Percentiles rank a stretch among this genome's conserved stretches.
These are phyloP conservation scores for Lecanoromycetidae sp. DNA, from an alignment of 2,329 filamentous ascomycete species.

Conservation along the genomic window DNA sequence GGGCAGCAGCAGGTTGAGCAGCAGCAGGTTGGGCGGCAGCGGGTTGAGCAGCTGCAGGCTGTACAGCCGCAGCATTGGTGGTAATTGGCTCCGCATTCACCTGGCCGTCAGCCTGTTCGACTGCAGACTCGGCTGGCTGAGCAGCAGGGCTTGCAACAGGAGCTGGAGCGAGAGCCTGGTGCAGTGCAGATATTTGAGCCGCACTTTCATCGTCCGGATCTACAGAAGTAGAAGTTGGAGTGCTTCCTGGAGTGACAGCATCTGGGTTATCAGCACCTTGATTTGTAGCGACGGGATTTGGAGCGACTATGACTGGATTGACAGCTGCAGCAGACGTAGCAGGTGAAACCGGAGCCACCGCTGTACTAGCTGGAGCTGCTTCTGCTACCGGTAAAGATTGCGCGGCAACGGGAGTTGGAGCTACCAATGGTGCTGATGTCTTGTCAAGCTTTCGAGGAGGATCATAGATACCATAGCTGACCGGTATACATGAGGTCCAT, in stretches of 20 bases:
- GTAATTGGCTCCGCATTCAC: neutral
- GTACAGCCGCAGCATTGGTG: neutral
- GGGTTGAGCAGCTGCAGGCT: neutral
- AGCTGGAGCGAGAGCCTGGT: neutral
- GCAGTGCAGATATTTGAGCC: no score
- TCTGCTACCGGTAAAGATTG: neutral
- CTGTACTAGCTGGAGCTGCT: neutral
- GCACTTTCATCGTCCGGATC: no score
- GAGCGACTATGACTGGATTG: no score
- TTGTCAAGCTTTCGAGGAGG: neutral
- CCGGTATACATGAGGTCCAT: conserved; percentile 1
- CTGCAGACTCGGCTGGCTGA: neutral
- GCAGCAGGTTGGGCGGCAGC: neutral
- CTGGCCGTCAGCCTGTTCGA: neutral
- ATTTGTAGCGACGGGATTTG: no score
- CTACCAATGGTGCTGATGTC: neutral
- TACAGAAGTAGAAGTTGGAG: no score
- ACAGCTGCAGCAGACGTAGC: neutral
- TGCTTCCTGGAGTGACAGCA: no score
- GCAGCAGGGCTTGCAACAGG: neutral
- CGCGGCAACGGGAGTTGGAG: neutral
- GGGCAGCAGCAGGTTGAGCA: neutral
- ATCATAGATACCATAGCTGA: conserved; percentile 7
- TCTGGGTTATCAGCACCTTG: no score
- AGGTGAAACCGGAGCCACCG: neutral